Evolutionary conservation across 352 stramenopile species (phyloP).

Genomic region (Phytopythium chamaehyphon): DNA sequence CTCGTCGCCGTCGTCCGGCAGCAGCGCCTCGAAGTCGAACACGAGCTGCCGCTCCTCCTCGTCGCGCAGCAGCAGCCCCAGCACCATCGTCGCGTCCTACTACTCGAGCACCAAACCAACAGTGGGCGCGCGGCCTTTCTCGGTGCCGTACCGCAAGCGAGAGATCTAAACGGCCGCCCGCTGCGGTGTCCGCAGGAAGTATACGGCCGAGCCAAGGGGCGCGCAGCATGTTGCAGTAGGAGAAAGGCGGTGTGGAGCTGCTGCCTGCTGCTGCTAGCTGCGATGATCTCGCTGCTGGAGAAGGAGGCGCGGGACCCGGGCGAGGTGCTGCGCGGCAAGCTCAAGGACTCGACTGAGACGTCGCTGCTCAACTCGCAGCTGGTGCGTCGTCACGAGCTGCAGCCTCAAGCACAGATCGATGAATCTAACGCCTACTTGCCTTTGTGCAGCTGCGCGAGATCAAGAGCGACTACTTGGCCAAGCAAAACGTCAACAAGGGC

Average conservation of each 20-base stretch:
- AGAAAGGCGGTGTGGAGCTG: not conserved
- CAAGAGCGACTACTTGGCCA: conserved; percentile 72
- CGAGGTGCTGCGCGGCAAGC: conserved; percentile 73
- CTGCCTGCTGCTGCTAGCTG: not conserved
- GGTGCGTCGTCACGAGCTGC: conserved; percentile 26
- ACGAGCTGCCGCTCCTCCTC: conserved; percentile 70
- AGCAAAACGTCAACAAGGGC: conserved; percentile 71
- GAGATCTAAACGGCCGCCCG: conserved; percentile 5
- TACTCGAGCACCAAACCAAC: no score
- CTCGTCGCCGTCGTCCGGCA: conserved; percentile 65
- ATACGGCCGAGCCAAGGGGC: not conserved
- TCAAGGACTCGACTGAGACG: conserved; percentile 79
- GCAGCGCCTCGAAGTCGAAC: conserved; percentile 84
- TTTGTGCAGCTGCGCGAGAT: conserved; percentile 66
- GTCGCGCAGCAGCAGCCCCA: conserved; percentile 73
- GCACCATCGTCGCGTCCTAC: conserved; percentile 59
- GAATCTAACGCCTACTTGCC: not conserved
- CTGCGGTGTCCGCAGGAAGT: not conserved
- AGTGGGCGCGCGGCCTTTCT: conserved; percentile 4
- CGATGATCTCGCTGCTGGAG: conserved; percentile 81
- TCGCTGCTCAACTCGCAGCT: conserved; percentile 82
- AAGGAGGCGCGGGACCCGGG: conserved; percentile 80
- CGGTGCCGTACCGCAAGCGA: not conserved
- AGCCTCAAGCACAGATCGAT: no score
- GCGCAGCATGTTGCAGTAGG: not conserved